Percentiles rank a stretch among this genome's conserved stretches.
phyloP scores from a whole-genome alignment of 352 stramenopile species.

The Phytophthora nicotianae region DNA sequence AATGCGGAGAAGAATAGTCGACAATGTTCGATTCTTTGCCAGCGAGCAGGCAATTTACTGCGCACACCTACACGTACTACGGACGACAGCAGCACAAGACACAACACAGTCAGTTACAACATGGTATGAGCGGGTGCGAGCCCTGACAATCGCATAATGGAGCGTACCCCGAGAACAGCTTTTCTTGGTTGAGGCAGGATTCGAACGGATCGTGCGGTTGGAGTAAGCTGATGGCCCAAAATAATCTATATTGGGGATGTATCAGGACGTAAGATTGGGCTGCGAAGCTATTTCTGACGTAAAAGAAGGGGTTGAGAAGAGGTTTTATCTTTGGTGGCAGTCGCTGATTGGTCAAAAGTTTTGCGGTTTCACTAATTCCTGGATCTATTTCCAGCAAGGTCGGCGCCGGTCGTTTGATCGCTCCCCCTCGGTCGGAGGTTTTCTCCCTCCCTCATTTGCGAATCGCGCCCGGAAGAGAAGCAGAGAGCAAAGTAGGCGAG shows the following conservation, averaged over 20 bases:
- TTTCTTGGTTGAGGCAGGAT: constrained; percentile 9
- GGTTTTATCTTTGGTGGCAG: constrained; percentile 50
- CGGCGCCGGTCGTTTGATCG: constrained; percentile 31
- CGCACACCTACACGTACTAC: constrained; percentile 12
- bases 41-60: constrained; percentile 8
- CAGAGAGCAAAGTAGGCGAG: constrained; percentile 18
- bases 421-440: constrained; percentile 8
- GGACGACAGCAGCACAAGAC: constrained; percentile 3
- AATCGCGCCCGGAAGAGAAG: constrained; percentile 49
- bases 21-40: constrained; percentile 26
- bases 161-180: constrained; percentile 8
- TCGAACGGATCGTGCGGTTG: neutral
- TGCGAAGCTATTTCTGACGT: constrained; percentile 18
- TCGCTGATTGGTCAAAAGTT: constrained; percentile 41
- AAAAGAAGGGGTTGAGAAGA: constrained; percentile 21
- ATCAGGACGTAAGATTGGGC: neutral
- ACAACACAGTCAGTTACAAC: constrained; percentile 3
- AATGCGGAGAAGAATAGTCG: constrained; percentile 12
- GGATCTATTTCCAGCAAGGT: constrained; percentile 27
- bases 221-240: neutral
- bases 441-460: constrained; percentile 49
- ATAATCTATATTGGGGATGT: constrained; percentile 8
- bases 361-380: constrained; percentile 32
- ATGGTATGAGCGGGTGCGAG: neutral
- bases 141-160: constrained; percentile 9